These are phyloP conservation scores for Polysphondylium violaceum DNA, from an alignment of 78 protist genomes.

Conservation along the genomic window DNA sequence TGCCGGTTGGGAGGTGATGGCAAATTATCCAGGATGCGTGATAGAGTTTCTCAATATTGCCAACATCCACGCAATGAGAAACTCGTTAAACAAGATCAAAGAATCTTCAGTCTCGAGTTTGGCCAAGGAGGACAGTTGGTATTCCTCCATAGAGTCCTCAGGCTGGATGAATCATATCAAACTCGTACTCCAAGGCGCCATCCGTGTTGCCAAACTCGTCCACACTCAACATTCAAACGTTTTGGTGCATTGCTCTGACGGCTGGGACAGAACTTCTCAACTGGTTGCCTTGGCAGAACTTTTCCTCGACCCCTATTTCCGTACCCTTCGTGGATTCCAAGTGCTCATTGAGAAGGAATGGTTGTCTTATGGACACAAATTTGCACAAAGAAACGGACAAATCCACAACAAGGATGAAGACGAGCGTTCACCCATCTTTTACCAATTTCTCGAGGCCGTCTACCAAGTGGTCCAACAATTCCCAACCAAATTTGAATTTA, in stretches of 20 bases:
- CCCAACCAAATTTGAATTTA: slow-evolving; percentile 93
- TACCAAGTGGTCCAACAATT: slow-evolving; percentile 85
- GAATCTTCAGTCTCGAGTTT: slow-evolving; percentile 18
- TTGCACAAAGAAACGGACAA: slow-evolving; percentile 84
- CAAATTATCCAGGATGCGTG: slow-evolving; percentile 80
- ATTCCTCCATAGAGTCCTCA: slow-evolving; percentile 24
- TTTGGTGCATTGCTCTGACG: slow-evolving; percentile 97
- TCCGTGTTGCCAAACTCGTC: slow-evolving; percentile 35
- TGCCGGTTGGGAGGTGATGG: slow-evolving; percentile 71
- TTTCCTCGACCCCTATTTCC: slow-evolving; percentile 91
- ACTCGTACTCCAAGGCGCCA: slow-evolving; percentile 50
- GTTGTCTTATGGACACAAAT: slow-evolving; percentile 94
- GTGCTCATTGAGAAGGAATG: slow-evolving; percentile 96
- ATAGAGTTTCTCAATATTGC: slow-evolving; percentile 84
- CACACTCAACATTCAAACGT: slow-evolving; percentile 50
- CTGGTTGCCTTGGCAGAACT: slow-evolving; percentile 84
- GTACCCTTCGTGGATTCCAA: slow-evolving; percentile 93
- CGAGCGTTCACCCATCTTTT: slow-evolving; percentile 92
- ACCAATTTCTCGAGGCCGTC: slow-evolving; percentile 95
- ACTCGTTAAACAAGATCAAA: slow-evolving; percentile 34
- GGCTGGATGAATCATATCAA: slow-evolving; percentile 76
- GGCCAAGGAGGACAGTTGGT: slow-evolving; percentile 53
- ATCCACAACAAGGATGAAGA: slow-evolving; percentile 68
- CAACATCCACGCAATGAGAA: slow-evolving; percentile 93
- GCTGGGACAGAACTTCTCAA: slow-evolving; percentile 98